Evolutionary conservation across 495 filamentous ascomycete species (phyloP), one percentile per base, ranked within the genome.

Genomic region (Xylaria scruposa): DNA sequence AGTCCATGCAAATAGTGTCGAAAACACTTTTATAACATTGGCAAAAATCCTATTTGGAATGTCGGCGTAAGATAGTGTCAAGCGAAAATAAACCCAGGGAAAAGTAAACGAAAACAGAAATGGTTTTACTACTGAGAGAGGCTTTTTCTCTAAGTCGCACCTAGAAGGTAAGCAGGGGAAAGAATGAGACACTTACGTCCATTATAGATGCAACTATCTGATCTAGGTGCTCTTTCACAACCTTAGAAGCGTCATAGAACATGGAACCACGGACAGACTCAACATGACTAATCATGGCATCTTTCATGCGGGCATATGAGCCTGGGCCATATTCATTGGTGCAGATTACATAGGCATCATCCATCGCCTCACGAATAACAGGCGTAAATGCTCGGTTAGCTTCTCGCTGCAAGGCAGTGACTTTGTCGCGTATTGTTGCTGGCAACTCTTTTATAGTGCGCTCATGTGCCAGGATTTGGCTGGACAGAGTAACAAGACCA

Each of bases 331-430:
- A 38, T 74, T 90, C 88, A 0, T 77, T 73, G 26, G 74, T 70
- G 71, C 88, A 90, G 15, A 60, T 74, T 0, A 82, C 74, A 71
- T 92, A 92, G 1, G 83, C 85, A 7, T 77, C 59, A 0, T 42
- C 36, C 85, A 92, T 90, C 40, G 74, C 70, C 0, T 74, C 17
- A 36, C 81, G 75, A 36, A 91, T 87, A 26, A 83, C 78, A 2
- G 87, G 88, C 24, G 80, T 83, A 65, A 90, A 91, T 31, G 81
- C 74, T 8, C 90, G 85, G 73, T 86, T 91, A 42, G 86, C 85
- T 3, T 89, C 88, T 40, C 85, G 82, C 72, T 91, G 89, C 6
- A 77, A 19, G 4, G 78, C 77, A 26, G 82, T 84, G 59, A 88
- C 83, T 12, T 73, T 68, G 1, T 74, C 73, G 1, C 74, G 72